Percentiles rank a stretch among this genome's conserved stretches.
Conservation (phyloP, 1,284 basidiomycete genomes). For the Cerioporus squamosus region DNA sequence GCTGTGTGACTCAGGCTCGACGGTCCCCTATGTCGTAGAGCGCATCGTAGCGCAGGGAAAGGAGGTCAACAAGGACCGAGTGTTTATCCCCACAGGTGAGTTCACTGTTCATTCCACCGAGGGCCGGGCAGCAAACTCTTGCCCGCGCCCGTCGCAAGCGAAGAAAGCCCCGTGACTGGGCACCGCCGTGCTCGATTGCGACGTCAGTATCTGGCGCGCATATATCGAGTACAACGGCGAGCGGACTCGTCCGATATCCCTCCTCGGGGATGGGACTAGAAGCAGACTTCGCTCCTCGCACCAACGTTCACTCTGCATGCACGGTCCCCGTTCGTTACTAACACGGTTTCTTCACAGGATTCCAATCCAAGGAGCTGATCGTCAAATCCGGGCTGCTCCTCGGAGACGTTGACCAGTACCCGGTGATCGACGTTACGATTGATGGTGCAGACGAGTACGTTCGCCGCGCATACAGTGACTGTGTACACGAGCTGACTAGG, state of each 20-base stretch:
- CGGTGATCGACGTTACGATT: slow-evolving; percentile 91
- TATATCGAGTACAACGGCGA: too few species aligned
- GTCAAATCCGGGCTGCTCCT: slow-evolving; percentile 80
- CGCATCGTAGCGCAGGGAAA: slow-evolving; percentile 87
- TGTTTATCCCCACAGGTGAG: slow-evolving; percentile 89
- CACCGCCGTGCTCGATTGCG: too few species aligned
- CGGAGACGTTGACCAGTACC: slow-evolving; percentile 93
- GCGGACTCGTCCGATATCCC: too few species aligned
- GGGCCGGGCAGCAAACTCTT: too few species aligned
- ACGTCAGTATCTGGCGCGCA: too few species aligned
- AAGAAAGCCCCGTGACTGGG: too few species aligned
- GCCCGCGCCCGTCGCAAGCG: too few species aligned
- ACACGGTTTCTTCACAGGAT: slow-evolving; percentile 54
- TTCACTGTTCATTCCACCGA: neutral
- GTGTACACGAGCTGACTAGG: neutral
- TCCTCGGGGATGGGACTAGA: too few species aligned
- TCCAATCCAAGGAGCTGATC: slow-evolving; percentile 96
- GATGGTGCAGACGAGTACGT: slow-evolving; percentile 97
- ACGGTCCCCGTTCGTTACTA: too few species aligned
- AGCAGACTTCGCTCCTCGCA: neutral
- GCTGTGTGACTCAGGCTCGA: slow-evolving; percentile 66
- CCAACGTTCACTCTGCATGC: neutral
- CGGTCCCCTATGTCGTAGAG: slow-evolving; percentile 97
- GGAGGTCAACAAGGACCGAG: slow-evolving; percentile 76
- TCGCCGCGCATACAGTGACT: neutral